These are phyloP conservation scores for Alternaria incomplexa DNA, from an alignment of 2,329 filamentous ascomycete genomes.

Conservation along the genomic window DNA sequence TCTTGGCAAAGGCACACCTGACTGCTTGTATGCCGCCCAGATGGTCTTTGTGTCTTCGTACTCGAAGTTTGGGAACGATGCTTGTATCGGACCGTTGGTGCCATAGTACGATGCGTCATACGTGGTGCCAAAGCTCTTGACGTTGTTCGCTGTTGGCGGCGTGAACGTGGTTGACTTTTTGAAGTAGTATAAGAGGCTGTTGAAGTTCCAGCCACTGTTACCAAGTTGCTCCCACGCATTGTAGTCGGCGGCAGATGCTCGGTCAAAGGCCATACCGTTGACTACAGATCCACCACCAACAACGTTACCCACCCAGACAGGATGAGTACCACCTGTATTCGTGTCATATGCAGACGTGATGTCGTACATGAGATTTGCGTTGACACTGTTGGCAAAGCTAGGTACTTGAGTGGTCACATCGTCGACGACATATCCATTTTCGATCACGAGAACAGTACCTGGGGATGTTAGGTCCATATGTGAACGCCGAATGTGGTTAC, in stretches of 20 bases:
- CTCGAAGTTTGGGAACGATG: slow-evolving; percentile 35
- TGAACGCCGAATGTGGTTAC: neutral
- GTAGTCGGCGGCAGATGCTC: slow-evolving; percentile 46
- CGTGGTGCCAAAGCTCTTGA: slow-evolving; percentile 29
- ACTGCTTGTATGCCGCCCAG: slow-evolving; percentile 26
- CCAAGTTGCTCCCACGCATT: slow-evolving; percentile 65
- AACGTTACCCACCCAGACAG: slow-evolving; percentile 30
- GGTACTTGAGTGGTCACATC: slow-evolving; percentile 32
- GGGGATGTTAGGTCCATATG: neutral
- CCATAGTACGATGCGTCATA: slow-evolving; percentile 35
- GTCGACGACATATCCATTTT: slow-evolving; percentile 32
- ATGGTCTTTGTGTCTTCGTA: slow-evolving; percentile 28
- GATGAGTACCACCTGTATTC: slow-evolving; percentile 18
- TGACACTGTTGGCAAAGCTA: slow-evolving; percentile 28
- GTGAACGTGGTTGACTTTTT: slow-evolving; percentile 39
- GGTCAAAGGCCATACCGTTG: slow-evolving; percentile 50
- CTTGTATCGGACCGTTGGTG: slow-evolving; percentile 29
- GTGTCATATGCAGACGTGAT: slow-evolving; percentile 31
- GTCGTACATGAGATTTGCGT: slow-evolving; percentile 30
- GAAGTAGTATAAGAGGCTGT: slow-evolving; percentile 37
- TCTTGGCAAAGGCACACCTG: slow-evolving; percentile 23
- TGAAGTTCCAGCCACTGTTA: slow-evolving; percentile 56
- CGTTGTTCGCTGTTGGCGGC: slow-evolving; percentile 14
- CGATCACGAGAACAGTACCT: slow-evolving; percentile 38
- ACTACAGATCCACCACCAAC: slow-evolving; percentile 48